phyloP scores from a whole-genome alignment of 805 yeast species.

The Starmera amethionina region DNA sequence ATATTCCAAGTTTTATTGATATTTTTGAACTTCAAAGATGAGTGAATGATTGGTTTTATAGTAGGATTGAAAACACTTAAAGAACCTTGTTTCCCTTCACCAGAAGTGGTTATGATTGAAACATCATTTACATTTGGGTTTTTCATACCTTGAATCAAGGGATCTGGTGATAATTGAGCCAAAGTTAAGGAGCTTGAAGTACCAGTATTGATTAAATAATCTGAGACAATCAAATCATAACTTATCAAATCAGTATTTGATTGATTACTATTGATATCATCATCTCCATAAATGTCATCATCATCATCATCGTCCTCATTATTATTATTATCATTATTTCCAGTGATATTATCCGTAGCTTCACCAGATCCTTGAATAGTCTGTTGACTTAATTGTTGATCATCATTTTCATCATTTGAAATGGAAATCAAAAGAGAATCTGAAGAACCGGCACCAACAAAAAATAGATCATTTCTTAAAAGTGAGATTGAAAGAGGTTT shows the following conservation, averaged over 20 bases:
- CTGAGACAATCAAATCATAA: conserved; percentile 36
- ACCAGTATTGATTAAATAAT: conserved; percentile 54
- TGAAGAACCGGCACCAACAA: conserved; percentile 53
- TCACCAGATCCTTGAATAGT: neutral
- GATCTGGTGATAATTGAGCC: conserved; percentile 49
- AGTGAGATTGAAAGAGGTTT: conserved; percentile 26
- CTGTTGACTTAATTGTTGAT: neutral
- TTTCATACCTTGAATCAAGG: conserved; percentile 46
- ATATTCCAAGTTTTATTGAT: conserved; percentile 73
- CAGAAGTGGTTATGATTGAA: conserved; percentile 63
- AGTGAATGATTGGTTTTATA: conserved; percentile 55
- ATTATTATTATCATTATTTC: conserved; percentile 15
- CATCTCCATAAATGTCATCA: conserved; percentile 27
- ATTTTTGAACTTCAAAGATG: conserved; percentile 63
- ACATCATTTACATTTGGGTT: conserved; percentile 62
- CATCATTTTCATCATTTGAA: conserved; percentile 16
- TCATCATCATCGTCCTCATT: conserved; percentile 28
- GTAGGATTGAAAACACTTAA: conserved; percentile 58
- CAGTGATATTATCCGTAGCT: conserved; percentile 7
- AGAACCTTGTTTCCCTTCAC: conserved; percentile 44
- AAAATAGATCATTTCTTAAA: conserved; percentile 35
- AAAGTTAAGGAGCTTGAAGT: conserved; percentile 62
- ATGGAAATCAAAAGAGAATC: conserved; percentile 34
- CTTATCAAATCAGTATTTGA: conserved; percentile 11
- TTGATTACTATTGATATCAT: conserved; percentile 2